Percentiles rank a stretch among this genome's conserved stretches.
phyloP scores from a whole-genome alignment of 768 basidiomycete genomes.

The Astraeus odoratus region DNA sequence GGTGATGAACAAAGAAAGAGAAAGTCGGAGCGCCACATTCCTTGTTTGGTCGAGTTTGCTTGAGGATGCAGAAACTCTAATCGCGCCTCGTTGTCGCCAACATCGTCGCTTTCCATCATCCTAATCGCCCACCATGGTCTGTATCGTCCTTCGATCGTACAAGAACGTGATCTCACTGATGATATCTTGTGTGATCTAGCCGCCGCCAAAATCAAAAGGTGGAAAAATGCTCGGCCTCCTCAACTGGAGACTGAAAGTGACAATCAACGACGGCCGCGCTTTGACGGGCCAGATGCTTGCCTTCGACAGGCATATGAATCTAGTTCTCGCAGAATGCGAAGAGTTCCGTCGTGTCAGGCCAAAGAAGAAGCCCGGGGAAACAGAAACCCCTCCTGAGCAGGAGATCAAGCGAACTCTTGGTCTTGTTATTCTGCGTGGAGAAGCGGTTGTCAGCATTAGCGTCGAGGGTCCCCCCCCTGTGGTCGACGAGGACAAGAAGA shows the following conservation, averaged over 20 bases:
- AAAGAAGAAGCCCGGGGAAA: constrained; percentile 83
- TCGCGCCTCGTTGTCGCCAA: constrained; percentile 17
- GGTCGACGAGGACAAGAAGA: constrained; percentile 85
- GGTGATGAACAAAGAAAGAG: background rate
- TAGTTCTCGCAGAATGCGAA: constrained; percentile 96
- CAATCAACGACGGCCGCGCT: constrained; percentile 94
- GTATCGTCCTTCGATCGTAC: constrained; percentile 15
- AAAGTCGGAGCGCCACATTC: background rate
- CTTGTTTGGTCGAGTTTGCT: constrained; percentile 32
- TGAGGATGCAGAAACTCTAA: constrained; percentile 9
- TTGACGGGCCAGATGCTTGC: constrained; percentile 98
- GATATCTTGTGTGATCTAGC: constrained; percentile 35
- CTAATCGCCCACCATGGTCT: constrained; percentile 52
- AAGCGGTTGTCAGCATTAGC: constrained; percentile 89
- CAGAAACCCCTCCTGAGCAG: constrained; percentile 67
- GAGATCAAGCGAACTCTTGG: constrained; percentile 96
- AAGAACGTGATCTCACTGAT: constrained; percentile 6
- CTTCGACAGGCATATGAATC: constrained; percentile 99
- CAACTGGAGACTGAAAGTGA: constrained; percentile 96
- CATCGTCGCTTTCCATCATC: constrained; percentile 18
- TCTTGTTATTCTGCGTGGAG: constrained; percentile 94
- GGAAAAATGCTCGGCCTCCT: constrained; percentile 97
- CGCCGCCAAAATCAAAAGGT: constrained; percentile 95
- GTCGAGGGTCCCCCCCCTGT: constrained; percentile 95
- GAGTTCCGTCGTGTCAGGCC: constrained; percentile 90